Base-by-base conservation (phyloP, 352 stramenopile genomes). In the Plasmopara muralis region DNA sequence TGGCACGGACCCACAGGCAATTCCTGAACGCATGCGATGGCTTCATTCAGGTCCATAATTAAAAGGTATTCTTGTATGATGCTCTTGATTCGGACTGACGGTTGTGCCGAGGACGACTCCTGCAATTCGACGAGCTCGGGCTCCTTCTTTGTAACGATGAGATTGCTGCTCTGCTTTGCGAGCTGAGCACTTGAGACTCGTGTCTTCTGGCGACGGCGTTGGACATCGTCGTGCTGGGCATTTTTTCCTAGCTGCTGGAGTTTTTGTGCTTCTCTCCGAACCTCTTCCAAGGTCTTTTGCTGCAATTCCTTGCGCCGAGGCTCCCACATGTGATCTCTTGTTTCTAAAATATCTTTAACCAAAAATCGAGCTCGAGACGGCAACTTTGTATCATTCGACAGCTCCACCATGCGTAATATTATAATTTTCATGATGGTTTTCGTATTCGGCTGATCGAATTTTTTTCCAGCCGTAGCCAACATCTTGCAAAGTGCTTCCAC, bases 401-500 rank as follows among this genome's bases (percentile, higher is more conserved):
- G 75, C 60, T 93, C 80, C 34, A 95, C 81, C 45, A 93, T 68
- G 8, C 82, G 82, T 43, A 91, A 55, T 50, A 95, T 87, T 44
- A 93, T 78, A 34, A 92, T 87, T 34, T 87, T 83, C 84, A 95
- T 95, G 37, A 88, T 75, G 9, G 57, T 77, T 43, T 87, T 85
- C 2, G 64, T 78, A 48, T 86, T 82, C 0, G 74, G 72, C 29
- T 90, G 77, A 39, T 95, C 85, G 44, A 89, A 89, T 57, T 93
- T 93, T 63, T 95, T 95, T 40, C 85, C 85, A 10, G 74, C 74
- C 1, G 85, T 95, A 9, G 63, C 71, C 6, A 95, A 63, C 62
- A 95, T 82, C 57, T 93, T 93, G 68, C 85, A 95, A 29, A 95
- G 62, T 13, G 85, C 83, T 54, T 95, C 85, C 37, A 93, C 47